Percentiles rank a stretch among this genome's conserved stretches.
These are phyloP conservation scores for Phytopythium litorale DNA, from an alignment of 352 stramenopile genomes.

Conservation along the genomic window DNA sequence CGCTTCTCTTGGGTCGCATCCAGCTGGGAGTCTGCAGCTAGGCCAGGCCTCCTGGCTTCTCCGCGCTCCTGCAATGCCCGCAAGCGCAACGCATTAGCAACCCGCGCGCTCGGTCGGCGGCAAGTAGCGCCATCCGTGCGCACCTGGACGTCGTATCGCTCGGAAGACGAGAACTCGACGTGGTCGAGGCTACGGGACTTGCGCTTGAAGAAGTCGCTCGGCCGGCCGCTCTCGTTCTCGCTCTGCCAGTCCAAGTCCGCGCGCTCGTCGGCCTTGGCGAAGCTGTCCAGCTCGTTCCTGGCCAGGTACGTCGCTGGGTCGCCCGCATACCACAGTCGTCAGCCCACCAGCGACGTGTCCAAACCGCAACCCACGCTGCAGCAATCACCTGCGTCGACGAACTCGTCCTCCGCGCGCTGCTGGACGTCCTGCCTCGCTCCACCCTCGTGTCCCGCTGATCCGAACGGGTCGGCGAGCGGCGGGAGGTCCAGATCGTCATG, in stretches of 20 bases:
- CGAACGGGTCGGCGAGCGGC: constrained; percentile 14
- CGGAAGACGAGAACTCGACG: constrained; percentile 61
- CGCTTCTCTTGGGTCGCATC: neutral
- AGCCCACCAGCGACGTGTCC: neutral
- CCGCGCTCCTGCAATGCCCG: neutral
- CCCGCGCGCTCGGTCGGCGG: neutral
- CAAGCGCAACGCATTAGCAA: neutral
- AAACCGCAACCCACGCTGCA: neutral
- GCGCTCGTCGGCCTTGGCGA: constrained; percentile 26
- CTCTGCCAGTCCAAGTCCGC: constrained; percentile 22
- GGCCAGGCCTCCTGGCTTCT: neutral
- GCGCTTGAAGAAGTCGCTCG: constrained; percentile 70
- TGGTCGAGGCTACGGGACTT: constrained; percentile 70
- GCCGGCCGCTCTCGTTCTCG: constrained; percentile 26
- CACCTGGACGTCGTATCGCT: constrained; percentile 14
- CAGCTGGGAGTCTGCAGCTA: neutral
- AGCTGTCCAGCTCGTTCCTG: constrained; percentile 48
- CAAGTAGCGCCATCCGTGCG: neutral
- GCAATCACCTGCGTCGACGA: constrained; percentile 58
- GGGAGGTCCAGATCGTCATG: constrained; percentile 35
- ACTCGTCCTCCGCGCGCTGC: constrained; percentile 30
- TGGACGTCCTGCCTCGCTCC: constrained; percentile 12
- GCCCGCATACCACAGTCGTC: neutral
- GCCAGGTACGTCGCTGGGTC: constrained; percentile 36
- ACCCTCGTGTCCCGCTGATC: constrained; percentile 5